Conservation (phyloP, 495 filamentous ascomycete species). For the Hypomontagnella submonticulosa region DNA sequence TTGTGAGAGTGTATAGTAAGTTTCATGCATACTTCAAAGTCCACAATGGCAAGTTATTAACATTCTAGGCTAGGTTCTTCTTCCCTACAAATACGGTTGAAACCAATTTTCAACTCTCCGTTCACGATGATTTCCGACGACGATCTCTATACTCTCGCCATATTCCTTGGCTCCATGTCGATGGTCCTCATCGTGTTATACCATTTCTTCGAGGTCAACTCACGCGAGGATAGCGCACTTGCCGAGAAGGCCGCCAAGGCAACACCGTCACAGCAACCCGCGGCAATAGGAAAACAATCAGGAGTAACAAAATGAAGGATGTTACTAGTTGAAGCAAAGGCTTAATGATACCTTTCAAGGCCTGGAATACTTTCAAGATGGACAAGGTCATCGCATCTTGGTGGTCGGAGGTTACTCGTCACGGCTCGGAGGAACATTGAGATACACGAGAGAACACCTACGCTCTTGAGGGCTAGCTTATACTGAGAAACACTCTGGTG, state of each 20-base stretch:
- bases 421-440: slow-evolving; percentile 1
- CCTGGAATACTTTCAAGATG: not conserved
- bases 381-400: not conserved
- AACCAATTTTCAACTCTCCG: slow-evolving; percentile 1
- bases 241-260: slow-evolving; percentile 38
- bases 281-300: slow-evolving; percentile 36
- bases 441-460: slow-evolving; percentile 1
- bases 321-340: not conserved
- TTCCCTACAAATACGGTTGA: slow-evolving; percentile 10
- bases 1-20: slow-evolving; percentile 21
- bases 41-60: slow-evolving; percentile 21
- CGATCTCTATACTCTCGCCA: slow-evolving; percentile 84
- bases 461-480: not conserved
- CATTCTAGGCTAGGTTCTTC: slow-evolving; percentile 18
- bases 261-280: slow-evolving; percentile 50
- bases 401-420: not conserved
- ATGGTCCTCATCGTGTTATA: slow-evolving; percentile 96
- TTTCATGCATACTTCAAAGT: not conserved
- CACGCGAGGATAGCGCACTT: slow-evolving; percentile 59
- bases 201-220: slow-evolving; percentile 97
- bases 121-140: slow-evolving; percentile 84
- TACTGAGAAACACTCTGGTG: not conserved
- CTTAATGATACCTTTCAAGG: not conserved
- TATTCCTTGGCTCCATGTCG: slow-evolving; percentile 89
- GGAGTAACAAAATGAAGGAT: slow-evolving; percentile 25